These are phyloP conservation scores for Aureobasidium leucospermi DNA, from an alignment of 2,329 filamentous ascomycete genomes.

Conservation along the genomic window DNA sequence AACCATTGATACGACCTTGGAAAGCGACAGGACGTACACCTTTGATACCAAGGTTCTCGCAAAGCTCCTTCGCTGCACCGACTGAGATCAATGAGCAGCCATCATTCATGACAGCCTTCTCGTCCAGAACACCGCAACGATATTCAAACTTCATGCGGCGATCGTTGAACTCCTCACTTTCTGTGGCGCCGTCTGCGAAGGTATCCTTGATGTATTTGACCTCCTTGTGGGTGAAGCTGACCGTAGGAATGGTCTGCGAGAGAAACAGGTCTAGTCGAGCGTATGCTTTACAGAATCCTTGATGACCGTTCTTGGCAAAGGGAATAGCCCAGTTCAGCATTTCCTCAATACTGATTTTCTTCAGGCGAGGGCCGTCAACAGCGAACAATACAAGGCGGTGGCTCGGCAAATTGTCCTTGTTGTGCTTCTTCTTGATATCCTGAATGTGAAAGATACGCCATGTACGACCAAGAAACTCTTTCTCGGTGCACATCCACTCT, in stretches of 20 bases:
- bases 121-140: neutral
- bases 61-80: conserved; percentile 49
- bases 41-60: conserved; percentile 41
- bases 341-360: conserved; percentile 20
- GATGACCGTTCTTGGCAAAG: conserved; percentile 27
- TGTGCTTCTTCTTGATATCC: conserved; percentile 23
- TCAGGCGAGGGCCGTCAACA: conserved; percentile 17
- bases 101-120: conserved; percentile 37
- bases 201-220: conserved; percentile 27
- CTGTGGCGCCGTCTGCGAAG: conserved; percentile 26
- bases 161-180: conserved; percentile 33
- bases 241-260: conserved; percentile 33
- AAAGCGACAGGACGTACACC: conserved; percentile 54
- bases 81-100: conserved; percentile 59
- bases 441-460: conserved; percentile 37
- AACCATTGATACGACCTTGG: conserved; percentile 63
- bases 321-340: conserved; percentile 36
- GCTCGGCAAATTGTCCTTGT: conserved; percentile 1
- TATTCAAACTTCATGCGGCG: conserved; percentile 20
- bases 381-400: conserved; percentile 22
- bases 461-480: conserved; percentile 33
- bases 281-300: conserved; percentile 35
- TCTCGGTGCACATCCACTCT: conserved; percentile 30
- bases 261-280: conserved; percentile 36
- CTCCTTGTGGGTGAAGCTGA: conserved; percentile 32